A percentile compares a stretch with the other conserved stretches of the same genome.
Evolutionary conservation across 345 rosid genomes (phyloP).

Genomic region (Aquilaria malaccensis): DNA sequence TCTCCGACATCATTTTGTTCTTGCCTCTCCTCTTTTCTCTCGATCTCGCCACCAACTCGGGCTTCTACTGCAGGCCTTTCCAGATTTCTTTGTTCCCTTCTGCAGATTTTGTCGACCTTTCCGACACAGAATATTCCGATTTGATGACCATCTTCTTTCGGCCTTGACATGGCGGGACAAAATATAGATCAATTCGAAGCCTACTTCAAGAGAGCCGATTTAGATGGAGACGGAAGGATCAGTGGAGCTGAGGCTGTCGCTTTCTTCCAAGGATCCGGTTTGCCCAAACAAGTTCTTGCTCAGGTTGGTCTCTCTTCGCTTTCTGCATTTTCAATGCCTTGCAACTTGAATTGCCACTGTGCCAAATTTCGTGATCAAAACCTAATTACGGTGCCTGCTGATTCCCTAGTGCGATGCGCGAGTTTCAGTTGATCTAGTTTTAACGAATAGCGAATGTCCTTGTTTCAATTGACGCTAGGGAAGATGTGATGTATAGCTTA

Average conservation of each 20-base stretch:
- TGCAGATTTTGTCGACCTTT: too few relatives aligned
- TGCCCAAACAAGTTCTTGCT: constrained; percentile 83
- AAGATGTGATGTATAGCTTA: too few relatives aligned
- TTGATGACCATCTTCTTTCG: not conserved
- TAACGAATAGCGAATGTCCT: too few relatives aligned
- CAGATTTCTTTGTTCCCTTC: too few relatives aligned
- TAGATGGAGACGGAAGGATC: constrained; percentile 90
- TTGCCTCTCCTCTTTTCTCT: too few relatives aligned
- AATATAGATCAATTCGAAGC: constrained; percentile 78
- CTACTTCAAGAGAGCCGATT: constrained; percentile 85
- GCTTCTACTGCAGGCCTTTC: too few relatives aligned
- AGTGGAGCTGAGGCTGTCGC: constrained; percentile 89
- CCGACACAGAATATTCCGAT: not conserved
- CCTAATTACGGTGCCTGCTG: not conserved
- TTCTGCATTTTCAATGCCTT: not conserved
- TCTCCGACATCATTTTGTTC: too few relatives aligned
- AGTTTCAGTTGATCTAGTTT: too few relatives aligned
- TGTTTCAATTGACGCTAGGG: too few relatives aligned
- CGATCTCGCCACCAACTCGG: too few relatives aligned
- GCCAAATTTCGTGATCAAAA: too few relatives aligned
- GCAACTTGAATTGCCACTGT: not conserved
- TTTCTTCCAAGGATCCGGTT: constrained; percentile 88
- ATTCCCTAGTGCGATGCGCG: not conserved
- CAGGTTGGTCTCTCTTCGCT: constrained; percentile 39
- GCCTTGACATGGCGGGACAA: constrained; percentile 40